These are phyloP conservation scores for Colletotrichum limetticola DNA, from an alignment of 2,329 filamentous ascomycete species.

Conservation along the genomic window DNA sequence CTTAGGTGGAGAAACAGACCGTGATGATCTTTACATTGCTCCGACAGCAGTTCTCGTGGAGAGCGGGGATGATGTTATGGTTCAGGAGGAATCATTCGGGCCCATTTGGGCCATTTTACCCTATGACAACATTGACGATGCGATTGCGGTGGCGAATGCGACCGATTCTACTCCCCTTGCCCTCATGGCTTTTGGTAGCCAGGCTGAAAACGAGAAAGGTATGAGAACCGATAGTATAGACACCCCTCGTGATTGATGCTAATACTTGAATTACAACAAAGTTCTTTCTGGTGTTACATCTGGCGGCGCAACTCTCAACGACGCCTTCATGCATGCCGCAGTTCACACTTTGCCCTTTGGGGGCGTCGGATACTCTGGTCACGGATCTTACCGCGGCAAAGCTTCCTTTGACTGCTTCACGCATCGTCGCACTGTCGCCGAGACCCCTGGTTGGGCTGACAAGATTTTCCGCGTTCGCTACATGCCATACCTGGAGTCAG, in stretches of 20 bases:
- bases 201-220: slow-evolving; percentile 81
- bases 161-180: slow-evolving; percentile 86
- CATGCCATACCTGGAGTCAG: slow-evolving; percentile 64
- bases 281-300: slow-evolving; percentile 73
- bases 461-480: slow-evolving; percentile 74
- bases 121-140: slow-evolving; percentile 82
- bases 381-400: slow-evolving; percentile 81
- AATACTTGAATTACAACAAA: slow-evolving; percentile 42
- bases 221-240: slow-evolving; percentile 40
- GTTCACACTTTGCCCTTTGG: slow-evolving; percentile 82
- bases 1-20: slow-evolving; percentile 85
- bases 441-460: slow-evolving; percentile 76
- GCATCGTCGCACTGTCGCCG: slow-evolving; percentile 67
- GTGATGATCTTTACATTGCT: slow-evolving; percentile 84
- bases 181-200: slow-evolving; percentile 86
- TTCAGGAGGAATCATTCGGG: slow-evolving; percentile 93
- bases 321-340: slow-evolving; percentile 64
- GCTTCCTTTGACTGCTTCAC: slow-evolving; percentile 77
- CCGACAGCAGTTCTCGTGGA: slow-evolving; percentile 86
- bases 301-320: slow-evolving; percentile 75
- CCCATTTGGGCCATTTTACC: slow-evolving; percentile 89
- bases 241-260: not conserved
- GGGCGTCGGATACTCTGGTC: slow-evolving; percentile 83
- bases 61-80: slow-evolving; percentile 75
- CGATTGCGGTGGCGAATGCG: slow-evolving; percentile 82